A percentile compares a stretch with the other conserved stretches of the same genome.
Conservation (phyloP, 2,329 filamentous ascomycete species). For the Fusarium anthophilum region DNA sequence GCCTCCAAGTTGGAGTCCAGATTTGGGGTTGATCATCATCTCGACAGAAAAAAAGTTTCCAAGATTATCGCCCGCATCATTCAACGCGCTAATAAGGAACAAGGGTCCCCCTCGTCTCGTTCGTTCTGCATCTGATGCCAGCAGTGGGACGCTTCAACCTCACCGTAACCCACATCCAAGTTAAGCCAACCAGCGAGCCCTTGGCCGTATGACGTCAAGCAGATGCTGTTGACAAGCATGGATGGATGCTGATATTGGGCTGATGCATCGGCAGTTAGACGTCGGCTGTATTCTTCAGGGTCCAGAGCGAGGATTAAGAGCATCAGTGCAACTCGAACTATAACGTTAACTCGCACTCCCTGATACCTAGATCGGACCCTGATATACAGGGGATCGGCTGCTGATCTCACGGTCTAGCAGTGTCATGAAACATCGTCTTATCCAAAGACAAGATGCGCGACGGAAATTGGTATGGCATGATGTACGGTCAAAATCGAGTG, state of each 20-base stretch:
- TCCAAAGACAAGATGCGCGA: slow-evolving; percentile 12
- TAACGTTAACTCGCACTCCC: background rate
- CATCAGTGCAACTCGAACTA: slow-evolving; percentile 14
- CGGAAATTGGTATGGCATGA: slow-evolving; percentile 36
- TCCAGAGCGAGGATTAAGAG: slow-evolving; percentile 3
- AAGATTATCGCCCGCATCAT: slow-evolving; percentile 30
- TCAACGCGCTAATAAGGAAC: slow-evolving; percentile 36
- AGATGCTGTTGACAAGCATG: slow-evolving; percentile 12
- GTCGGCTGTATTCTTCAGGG: slow-evolving; percentile 17
- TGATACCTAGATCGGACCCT: slow-evolving; percentile 31
- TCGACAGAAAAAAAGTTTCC: slow-evolving; percentile 30
- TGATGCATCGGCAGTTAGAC: slow-evolving; percentile 29
- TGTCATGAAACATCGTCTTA: slow-evolving; percentile 13
- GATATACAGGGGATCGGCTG: slow-evolving; percentile 28
- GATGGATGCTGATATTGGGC: slow-evolving; percentile 9
- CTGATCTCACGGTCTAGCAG: slow-evolving; percentile 6
- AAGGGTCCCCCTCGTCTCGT: slow-evolving; percentile 26
- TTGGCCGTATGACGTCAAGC: slow-evolving; percentile 37
- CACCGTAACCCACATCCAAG: slow-evolving; percentile 31
- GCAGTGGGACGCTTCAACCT: slow-evolving; percentile 25
- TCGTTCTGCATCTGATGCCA: background rate
- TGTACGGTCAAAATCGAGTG: slow-evolving; percentile 16
- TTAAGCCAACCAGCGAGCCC: slow-evolving; percentile 26
- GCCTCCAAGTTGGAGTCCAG: slow-evolving; percentile 18
- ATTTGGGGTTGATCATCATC: slow-evolving; percentile 39